Percentiles rank a stretch among this genome's conserved stretches.
Evolutionary conservation across 2,329 filamentous ascomycete genomes (phyloP).

Genomic region (Arachnomyces sp.): DNA sequence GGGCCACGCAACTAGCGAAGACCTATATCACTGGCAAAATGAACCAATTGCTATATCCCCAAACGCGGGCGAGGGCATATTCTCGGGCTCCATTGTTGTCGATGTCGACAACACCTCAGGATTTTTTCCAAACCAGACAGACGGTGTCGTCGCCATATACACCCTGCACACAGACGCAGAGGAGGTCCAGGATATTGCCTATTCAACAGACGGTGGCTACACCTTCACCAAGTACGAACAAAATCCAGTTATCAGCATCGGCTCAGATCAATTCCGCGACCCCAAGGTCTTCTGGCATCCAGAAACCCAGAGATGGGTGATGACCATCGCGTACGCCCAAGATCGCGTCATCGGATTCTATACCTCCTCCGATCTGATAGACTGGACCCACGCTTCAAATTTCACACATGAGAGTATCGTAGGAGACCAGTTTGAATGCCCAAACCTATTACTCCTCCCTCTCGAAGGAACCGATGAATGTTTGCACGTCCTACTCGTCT

Average conservation of each 20-base stretch:
- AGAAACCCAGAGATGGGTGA: slow-evolving; percentile 47
- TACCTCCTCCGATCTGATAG: slow-evolving; percentile 51
- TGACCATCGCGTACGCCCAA: slow-evolving; percentile 47
- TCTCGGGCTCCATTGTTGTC: slow-evolving; percentile 51
- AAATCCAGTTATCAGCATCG: slow-evolving; percentile 55
- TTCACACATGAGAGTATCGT: slow-evolving; percentile 48
- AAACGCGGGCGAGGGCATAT: slow-evolving; percentile 37
- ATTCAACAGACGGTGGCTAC: slow-evolving; percentile 55
- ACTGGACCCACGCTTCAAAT: slow-evolving; percentile 54
- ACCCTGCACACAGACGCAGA: slow-evolving; percentile 29
- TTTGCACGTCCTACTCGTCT: slow-evolving; percentile 22
- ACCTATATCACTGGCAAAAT: slow-evolving; percentile 59
- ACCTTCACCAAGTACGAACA: slow-evolving; percentile 52
- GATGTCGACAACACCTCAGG: slow-evolving; percentile 59
- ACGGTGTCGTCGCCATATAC: slow-evolving; percentile 57
- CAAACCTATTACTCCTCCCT: slow-evolving; percentile 53
- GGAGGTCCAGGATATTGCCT: slow-evolving; percentile 54
- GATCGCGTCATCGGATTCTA: slow-evolving; percentile 56
- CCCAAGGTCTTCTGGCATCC: slow-evolving; percentile 57
- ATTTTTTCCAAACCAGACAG: slow-evolving; percentile 55
- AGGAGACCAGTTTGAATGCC: slow-evolving; percentile 56
- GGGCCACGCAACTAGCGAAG: slow-evolving; percentile 57
- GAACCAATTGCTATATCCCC: slow-evolving; percentile 55
- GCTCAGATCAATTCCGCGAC: slow-evolving; percentile 55
- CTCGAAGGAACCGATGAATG: slow-evolving; percentile 24